These are phyloP conservation scores for Aspergillus luchuensis DNA, from an alignment of 2,329 filamentous ascomycete species.

Conservation along the genomic window DNA sequence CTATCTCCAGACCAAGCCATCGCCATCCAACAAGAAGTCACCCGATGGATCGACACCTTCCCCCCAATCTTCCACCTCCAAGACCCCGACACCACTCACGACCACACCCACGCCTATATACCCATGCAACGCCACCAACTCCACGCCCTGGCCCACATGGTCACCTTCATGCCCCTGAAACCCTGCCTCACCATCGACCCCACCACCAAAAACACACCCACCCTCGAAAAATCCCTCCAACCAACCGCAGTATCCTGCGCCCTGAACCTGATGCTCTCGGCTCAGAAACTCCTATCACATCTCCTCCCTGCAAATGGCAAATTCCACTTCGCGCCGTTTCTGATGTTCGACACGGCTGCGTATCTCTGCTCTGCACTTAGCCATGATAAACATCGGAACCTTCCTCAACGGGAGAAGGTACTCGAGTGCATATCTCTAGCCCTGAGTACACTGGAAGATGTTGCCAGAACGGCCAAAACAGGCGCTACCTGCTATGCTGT, in stretches of 20 bases:
- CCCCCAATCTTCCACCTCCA: constrained; percentile 45
- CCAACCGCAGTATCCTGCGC: constrained; percentile 48
- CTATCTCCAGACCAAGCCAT: constrained; percentile 28
- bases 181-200: constrained; percentile 46
- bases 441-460: constrained; percentile 37
- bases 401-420: constrained; percentile 47
- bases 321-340: constrained; percentile 54
- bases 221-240: constrained; percentile 43
- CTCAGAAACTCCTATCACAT: constrained; percentile 47
- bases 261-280: constrained; percentile 46
- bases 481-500: constrained; percentile 28
- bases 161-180: constrained; percentile 51
- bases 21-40: constrained; percentile 35
- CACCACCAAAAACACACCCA: constrained; percentile 25
- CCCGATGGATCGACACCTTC: constrained; percentile 49
- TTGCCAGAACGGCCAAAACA: constrained; percentile 23
- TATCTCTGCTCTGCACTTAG: constrained; percentile 55
- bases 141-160: constrained; percentile 49
- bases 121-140: constrained; percentile 51
- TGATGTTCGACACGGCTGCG: constrained; percentile 56
- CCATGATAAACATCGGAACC: constrained; percentile 48
- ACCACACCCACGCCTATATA: constrained; percentile 47
- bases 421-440: constrained; percentile 44
- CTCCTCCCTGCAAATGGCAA: constrained; percentile 49
- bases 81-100: constrained; percentile 47